Evolutionary conservation across 257 asterid genomes (phyloP), one percentile per base, ranked within the genome.

Genomic region (Capsicum pubescens): DNA sequence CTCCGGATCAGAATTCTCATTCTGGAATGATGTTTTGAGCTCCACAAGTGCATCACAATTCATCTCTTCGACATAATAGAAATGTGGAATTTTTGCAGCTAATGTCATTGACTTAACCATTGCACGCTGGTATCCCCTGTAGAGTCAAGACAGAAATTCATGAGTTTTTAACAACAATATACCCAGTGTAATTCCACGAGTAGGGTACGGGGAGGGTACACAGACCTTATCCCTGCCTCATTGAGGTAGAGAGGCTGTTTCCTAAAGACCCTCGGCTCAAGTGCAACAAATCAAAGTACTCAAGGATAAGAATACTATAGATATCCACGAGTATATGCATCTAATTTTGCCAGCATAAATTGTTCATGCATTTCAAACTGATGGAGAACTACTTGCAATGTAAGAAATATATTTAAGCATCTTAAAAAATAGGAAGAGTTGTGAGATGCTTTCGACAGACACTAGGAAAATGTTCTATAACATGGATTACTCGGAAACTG

Each of bases 101-200:
- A 91, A 74, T 50, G 97, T 90, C 98, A 96, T 96, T 9, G 97
- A 91, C 81, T 93, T 96, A 57, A 87, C 97, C 99, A 96, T 96
- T 50, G 99, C 98, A 72, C 99, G 99, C 84, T 93, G 98, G 87
- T 89, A 96, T 78, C 98, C 98, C 93, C 98, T 96, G 93, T 85
- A 90, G 80, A 71, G 44, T 58, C 8, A 88, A 58, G 82, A 77
- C 6, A 77, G 48, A 10, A 77, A 77, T 21, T 10, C 13, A 8
- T 26, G 64, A 77, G 50, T 32, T 54, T 39, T 39, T 39, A 39
- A 39, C 42, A 39, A 39, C 42, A 39, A 39, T 4, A 39, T 39
- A 39, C 42, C 5, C 3, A 39, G 42, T 39, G 42, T 39, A 36
- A 36, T 36, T 3, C 39, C 39, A 36, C 39, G 3, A 36, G 39